Conservation (phyloP, 371 early-diverging fungal species). For the Chytridiales sp. region DNA sequence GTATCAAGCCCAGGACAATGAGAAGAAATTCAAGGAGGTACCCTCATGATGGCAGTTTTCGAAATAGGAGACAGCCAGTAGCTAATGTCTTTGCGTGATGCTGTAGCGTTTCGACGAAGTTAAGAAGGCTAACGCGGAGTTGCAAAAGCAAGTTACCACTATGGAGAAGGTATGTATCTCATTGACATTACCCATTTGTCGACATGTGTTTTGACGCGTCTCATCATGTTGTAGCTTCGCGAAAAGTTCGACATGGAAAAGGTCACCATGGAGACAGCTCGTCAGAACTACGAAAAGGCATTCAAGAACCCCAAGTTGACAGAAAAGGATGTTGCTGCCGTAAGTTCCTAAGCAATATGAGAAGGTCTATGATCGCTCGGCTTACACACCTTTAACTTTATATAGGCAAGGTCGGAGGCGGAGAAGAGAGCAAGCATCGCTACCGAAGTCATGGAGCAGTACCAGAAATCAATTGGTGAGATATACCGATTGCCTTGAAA, state of each 20-base stretch:
- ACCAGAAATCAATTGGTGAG: conserved; percentile 39
- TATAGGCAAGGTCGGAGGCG: conserved; percentile 33
- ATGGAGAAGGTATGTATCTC: conserved; percentile 33
- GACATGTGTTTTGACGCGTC: background rate
- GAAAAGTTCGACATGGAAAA: conserved; percentile 40
- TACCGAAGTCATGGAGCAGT: conserved; percentile 31
- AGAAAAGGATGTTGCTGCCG: conserved; percentile 39
- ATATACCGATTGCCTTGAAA: no score
- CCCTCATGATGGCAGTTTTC: background rate
- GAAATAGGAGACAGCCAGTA: background rate
- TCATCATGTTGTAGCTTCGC: conserved; percentile 11
- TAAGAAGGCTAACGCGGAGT: conserved; percentile 32
- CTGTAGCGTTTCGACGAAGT: conserved; percentile 46
- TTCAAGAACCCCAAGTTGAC: conserved; percentile 35
- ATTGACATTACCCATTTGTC: background rate
- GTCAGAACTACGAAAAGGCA: conserved; percentile 26
- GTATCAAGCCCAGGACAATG: conserved; percentile 37
- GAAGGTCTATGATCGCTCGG: background rate
- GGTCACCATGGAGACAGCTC: conserved; percentile 39
- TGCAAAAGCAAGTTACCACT: conserved; percentile 29
- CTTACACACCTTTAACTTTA: no score
- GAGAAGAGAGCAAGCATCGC: conserved; percentile 40
- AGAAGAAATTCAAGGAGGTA: conserved; percentile 39
- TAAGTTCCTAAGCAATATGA: background rate
- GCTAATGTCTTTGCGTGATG: background rate